Conservation (phyloP, 2,329 filamentous ascomycete species). For the Hymenoscyphus fructigenus region DNA sequence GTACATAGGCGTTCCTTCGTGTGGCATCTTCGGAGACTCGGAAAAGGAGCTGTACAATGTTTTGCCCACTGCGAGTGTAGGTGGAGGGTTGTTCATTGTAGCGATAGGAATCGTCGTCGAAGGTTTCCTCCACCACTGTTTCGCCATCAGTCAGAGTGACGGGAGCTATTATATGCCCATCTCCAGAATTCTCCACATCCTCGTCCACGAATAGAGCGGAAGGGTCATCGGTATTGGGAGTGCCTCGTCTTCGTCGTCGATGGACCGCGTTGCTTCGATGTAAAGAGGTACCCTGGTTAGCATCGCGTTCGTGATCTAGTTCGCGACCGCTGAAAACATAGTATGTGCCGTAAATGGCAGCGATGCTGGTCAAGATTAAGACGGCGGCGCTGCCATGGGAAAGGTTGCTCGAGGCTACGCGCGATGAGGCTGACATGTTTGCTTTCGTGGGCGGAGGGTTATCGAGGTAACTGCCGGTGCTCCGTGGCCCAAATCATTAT, state of each 20-base stretch:
- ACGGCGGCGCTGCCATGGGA: slow-evolving; percentile 56
- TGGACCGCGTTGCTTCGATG: slow-evolving; percentile 69
- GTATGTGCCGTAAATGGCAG: slow-evolving; percentile 58
- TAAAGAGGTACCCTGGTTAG: slow-evolving; percentile 39
- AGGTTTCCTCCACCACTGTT: slow-evolving; percentile 34
- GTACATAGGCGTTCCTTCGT: slow-evolving; percentile 82
- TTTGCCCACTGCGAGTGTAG: slow-evolving; percentile 62
- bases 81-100: slow-evolving; percentile 31
- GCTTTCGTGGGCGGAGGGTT: neutral
- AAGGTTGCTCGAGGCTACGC: slow-evolving; percentile 51
- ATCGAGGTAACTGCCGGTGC: neutral
- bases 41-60: slow-evolving; percentile 82
- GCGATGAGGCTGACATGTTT: slow-evolving; percentile 41
- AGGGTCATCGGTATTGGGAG: slow-evolving; percentile 13
- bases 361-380: slow-evolving; percentile 54
- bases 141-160: slow-evolving; percentile 34
- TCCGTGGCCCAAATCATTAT: neutral
- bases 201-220: slow-evolving; percentile 25
- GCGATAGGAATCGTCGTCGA: slow-evolving; percentile 28
- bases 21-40: slow-evolving; percentile 93
- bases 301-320: slow-evolving; percentile 31
- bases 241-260: slow-evolving; percentile 41
- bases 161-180: slow-evolving; percentile 24
- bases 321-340: slow-evolving; percentile 51
- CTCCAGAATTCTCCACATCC: slow-evolving; percentile 37